These are phyloP conservation scores for Dianthus caryophyllus DNA, from an alignment of 148 eudicot species.

Conservation along the genomic window DNA sequence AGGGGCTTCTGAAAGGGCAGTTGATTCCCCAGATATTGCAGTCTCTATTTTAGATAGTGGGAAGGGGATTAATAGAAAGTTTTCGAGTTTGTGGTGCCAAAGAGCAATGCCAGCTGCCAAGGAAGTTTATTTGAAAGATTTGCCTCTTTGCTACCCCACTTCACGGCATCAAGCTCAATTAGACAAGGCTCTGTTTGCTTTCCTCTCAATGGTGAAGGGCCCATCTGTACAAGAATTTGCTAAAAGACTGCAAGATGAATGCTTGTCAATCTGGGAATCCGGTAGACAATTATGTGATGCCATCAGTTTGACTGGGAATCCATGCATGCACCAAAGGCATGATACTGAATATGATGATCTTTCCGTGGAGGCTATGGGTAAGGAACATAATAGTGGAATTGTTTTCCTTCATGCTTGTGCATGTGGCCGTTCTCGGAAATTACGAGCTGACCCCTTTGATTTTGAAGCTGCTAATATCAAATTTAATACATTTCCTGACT, in stretches of 20 bases:
- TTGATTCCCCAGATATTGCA: constrained; percentile 53
- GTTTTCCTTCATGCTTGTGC: constrained; percentile 97
- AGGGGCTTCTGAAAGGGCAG: constrained; percentile 37
- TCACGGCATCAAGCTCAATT: constrained; percentile 61
- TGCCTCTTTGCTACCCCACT: constrained; percentile 77
- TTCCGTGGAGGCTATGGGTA: constrained; percentile 32
- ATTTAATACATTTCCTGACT: constrained; percentile 52
- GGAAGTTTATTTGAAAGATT: constrained; percentile 66
- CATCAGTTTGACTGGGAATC: constrained; percentile 85
- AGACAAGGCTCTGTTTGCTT: constrained; percentile 62
- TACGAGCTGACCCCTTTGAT: constrained; percentile 80
- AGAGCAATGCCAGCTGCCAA: constrained; percentile 74
- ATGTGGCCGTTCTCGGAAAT: constrained; percentile 76
- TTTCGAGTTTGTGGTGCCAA: constrained; percentile 77
- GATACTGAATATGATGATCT: constrained; percentile 32
- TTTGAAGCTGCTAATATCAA: constrained; percentile 70
- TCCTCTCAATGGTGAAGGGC: constrained; percentile 81
- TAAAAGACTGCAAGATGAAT: constrained; percentile 71
- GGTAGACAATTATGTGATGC: constrained; percentile 94
- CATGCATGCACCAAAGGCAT: constrained; percentile 85
- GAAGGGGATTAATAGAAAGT: constrained; percentile 53
- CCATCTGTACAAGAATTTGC: constrained; percentile 56
- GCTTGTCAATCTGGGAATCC: constrained; percentile 68
- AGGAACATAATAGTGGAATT: constrained; percentile 74
- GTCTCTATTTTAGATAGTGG: constrained; percentile 55